A percentile compares a stretch with the other conserved stretches of the same genome.
phyloP scores from a whole-genome alignment of 2,329 filamentous ascomycete species.

The Taxawa tesnikishii region DNA sequence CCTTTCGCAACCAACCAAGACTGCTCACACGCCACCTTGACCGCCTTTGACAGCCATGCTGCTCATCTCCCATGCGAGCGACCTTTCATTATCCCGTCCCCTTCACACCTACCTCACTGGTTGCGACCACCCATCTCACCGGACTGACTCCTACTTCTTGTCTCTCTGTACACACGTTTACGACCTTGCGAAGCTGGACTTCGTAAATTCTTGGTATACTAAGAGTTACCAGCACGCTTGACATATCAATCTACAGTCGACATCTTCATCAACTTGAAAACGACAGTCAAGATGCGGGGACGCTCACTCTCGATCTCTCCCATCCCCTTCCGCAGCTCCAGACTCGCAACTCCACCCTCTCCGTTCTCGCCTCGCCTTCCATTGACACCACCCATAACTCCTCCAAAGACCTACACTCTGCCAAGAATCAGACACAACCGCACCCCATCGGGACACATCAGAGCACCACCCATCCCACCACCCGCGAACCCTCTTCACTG shows the following conservation, averaged over 20 bases:
- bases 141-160: not conserved
- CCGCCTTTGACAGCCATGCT: not conserved
- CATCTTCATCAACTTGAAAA: not conserved
- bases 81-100: not conserved
- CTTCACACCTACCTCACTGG: not conserved
- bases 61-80: not conserved
- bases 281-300: not conserved
- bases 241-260: not conserved
- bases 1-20: too few relatives aligned
- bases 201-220: not conserved
- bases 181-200: not conserved
- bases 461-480: conserved; percentile 12
- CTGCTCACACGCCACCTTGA: not conserved
- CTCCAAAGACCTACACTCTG: not conserved
- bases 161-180: not conserved
- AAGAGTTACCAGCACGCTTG: too few relatives aligned
- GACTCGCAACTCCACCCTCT: conserved; percentile 30
- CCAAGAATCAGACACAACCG: conserved; percentile 11
- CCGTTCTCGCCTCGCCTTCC: conserved; percentile 26
- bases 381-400: conserved; percentile 8
- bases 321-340: conserved; percentile 29
- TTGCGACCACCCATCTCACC: too few relatives aligned
- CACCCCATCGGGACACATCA: conserved; percentile 5
- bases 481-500: conserved; percentile 27
- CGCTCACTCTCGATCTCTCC: conserved; percentile 7